A percentile compares a stretch with the other conserved stretches of the same genome.
These are phyloP conservation scores for Botryotinia globosa DNA, from an alignment of 2,329 filamentous ascomycete species.

Conservation along the genomic window DNA sequence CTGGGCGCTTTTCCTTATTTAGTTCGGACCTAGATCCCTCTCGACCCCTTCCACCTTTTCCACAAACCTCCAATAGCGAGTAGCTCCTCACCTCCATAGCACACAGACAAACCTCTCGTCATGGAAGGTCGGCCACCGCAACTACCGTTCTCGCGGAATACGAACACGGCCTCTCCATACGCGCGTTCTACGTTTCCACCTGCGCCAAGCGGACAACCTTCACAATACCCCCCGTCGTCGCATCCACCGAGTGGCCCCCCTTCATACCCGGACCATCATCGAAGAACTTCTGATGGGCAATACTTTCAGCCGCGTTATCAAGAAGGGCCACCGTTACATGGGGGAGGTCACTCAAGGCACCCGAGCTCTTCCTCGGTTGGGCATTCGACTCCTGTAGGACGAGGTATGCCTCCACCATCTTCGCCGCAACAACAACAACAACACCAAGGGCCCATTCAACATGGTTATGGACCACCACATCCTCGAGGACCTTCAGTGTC, in stretches of 20 bases:
- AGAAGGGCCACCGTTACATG: conserved; percentile 34
- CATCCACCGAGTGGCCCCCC: conserved; percentile 34
- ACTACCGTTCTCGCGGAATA: conserved; percentile 37
- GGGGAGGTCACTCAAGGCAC: conserved; percentile 35
- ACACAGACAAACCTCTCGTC: conserved; percentile 18
- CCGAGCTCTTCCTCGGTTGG: conserved; percentile 38
- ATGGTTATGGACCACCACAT: conserved; percentile 37
- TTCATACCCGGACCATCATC: conserved; percentile 37
- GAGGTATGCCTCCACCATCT: conserved; percentile 49
- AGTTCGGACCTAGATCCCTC: neutral
- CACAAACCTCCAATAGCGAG: neutral
- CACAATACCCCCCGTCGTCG: conserved; percentile 34
- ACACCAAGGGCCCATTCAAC: conserved; percentile 33
- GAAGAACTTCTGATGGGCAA: conserved; percentile 38
- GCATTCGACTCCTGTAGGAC: conserved; percentile 35
- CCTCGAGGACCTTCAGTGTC: conserved; percentile 45
- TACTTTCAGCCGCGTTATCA: conserved; percentile 34
- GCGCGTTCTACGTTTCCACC: conserved; percentile 26
- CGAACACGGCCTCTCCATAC: conserved; percentile 38
- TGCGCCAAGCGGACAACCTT: neutral
- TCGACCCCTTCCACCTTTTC: neutral
- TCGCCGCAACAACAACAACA: conserved; percentile 46
- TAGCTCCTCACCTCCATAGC: neutral
- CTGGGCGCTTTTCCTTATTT: neutral
- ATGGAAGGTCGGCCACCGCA: conserved; percentile 39